Evolutionary conservation across 371 early-diverging fungal species (phyloP).

Genomic region (Mucor indicus): DNA sequence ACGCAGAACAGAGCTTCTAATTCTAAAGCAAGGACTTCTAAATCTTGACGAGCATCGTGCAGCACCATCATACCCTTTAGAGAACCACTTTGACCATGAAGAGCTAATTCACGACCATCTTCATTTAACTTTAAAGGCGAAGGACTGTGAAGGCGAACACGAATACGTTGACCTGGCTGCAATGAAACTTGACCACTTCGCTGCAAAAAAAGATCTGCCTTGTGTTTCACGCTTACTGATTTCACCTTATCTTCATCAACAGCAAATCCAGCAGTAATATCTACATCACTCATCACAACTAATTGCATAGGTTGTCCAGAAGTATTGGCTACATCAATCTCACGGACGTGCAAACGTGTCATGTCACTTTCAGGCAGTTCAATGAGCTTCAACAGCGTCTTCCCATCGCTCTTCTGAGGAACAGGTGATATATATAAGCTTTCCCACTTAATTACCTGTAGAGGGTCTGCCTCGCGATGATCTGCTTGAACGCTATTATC

Average conservation of each 20-base stretch:
- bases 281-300: slow-evolving; percentile 53
- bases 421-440: slow-evolving; percentile 53
- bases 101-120: slow-evolving; percentile 35
- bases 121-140: slow-evolving; percentile 45
- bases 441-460: slow-evolving; percentile 51
- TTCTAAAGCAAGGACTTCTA: slow-evolving; percentile 61
- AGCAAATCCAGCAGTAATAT: slow-evolving; percentile 39
- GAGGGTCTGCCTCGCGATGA: slow-evolving; percentile 44
- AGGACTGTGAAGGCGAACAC: slow-evolving; percentile 60
- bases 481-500: slow-evolving; percentile 24
- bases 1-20: slow-evolving; percentile 59
- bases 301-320: slow-evolving; percentile 53
- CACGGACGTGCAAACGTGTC: slow-evolving; percentile 38
- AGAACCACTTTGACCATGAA: slow-evolving; percentile 56
- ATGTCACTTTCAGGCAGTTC: slow-evolving; percentile 29
- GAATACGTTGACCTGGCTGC: slow-evolving; percentile 56
- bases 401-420: slow-evolving; percentile 8
- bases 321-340: slow-evolving; percentile 50
- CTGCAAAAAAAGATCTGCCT: slow-evolving; percentile 15
- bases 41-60: slow-evolving; percentile 46
- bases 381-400: slow-evolving; percentile 26
- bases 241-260: slow-evolving; percentile 31
- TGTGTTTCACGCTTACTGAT: slow-evolving; percentile 2
- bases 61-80: slow-evolving; percentile 61
- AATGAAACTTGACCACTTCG: slow-evolving; percentile 42